phyloP scores from a whole-genome alignment of 2,329 filamentous ascomycete species.

The Alternaria consortialis region DNA sequence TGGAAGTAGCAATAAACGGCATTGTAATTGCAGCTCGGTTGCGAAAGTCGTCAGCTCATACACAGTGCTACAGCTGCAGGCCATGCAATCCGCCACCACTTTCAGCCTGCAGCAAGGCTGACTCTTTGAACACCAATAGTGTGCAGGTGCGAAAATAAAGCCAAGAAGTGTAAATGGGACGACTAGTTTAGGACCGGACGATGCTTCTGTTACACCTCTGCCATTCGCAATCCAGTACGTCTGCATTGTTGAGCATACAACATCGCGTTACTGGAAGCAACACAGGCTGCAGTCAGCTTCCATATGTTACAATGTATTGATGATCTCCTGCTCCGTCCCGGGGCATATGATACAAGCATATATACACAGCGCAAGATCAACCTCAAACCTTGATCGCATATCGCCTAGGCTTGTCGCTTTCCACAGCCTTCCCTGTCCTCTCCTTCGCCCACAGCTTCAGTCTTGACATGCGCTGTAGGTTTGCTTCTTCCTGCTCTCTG shows the following conservation, averaged over 20 bases:
- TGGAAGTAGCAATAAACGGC: too few relatives aligned
- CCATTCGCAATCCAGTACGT: neutral
- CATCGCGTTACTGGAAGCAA: neutral
- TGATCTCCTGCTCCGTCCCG: neutral
- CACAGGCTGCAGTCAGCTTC: neutral
- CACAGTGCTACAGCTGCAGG: neutral
- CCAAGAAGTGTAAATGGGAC: neutral
- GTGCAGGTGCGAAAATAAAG: neutral
- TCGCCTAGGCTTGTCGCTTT: conserved; percentile 24
- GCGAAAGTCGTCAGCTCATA: neutral
- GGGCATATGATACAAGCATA: conserved; percentile 33
- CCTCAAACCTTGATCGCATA: conserved; percentile 34
- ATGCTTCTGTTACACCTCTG: too few relatives aligned
- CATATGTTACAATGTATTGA: conserved; percentile 6
- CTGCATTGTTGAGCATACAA: neutral
- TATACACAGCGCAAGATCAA: conserved; percentile 17
- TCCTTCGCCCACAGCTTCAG: conserved; percentile 46
- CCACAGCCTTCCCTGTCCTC: conserved; percentile 34
- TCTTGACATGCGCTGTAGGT: conserved; percentile 50
- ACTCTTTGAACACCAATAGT: neutral
- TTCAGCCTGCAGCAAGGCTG: neutral
- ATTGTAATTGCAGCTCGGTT: neutral
- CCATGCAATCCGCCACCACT: neutral
- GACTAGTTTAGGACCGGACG: neutral
- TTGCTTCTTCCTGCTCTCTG: conserved; percentile 17